Conservation (phyloP, 2,329 filamentous ascomycete genomes). For the Fusarium irregulare region DNA sequence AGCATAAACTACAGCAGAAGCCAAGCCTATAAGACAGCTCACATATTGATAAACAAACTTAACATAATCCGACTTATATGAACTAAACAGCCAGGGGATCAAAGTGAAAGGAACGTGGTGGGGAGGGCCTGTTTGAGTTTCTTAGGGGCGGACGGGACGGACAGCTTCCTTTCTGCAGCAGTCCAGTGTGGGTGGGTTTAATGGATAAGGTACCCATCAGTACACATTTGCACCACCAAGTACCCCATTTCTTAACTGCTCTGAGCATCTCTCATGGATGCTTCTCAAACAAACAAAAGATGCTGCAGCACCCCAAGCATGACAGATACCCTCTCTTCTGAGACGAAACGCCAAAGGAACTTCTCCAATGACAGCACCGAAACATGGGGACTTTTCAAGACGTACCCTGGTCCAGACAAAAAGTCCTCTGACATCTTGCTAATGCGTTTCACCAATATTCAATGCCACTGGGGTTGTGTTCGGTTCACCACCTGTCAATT, state of each 20-base stretch:
- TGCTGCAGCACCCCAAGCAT: constrained; percentile 2
- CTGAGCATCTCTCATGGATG: background rate
- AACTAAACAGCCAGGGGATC: constrained; percentile 3
- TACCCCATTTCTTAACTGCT: background rate
- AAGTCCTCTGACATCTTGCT: constrained; percentile 14
- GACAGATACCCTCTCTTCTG: constrained; percentile 3
- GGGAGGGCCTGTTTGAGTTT: constrained; percentile 15
- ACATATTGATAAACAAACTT: constrained; percentile 10
- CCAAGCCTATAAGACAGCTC: background rate
- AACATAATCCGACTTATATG: constrained; percentile 4
- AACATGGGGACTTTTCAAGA: constrained; percentile 12
- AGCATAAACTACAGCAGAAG: background rate
- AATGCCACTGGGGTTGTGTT: constrained; percentile 1
- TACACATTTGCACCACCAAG: background rate
- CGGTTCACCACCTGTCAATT: background rate
- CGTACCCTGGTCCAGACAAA: constrained; percentile 21
- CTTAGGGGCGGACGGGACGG: constrained; percentile 32
- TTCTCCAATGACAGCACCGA: constrained; percentile 22
- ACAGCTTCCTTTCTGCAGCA: constrained; percentile 12
- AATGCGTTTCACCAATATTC: constrained; percentile 17
- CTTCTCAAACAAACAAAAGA: constrained; percentile 23
- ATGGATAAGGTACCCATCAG: background rate
- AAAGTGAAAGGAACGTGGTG: constrained; percentile 19
- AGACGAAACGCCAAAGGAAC: constrained; percentile 23
- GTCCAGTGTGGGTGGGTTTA: background rate